Evolutionary conservation across 2,329 filamentous ascomycete genomes (phyloP).

Genomic region (Chrysosphaeria jannelii): DNA sequence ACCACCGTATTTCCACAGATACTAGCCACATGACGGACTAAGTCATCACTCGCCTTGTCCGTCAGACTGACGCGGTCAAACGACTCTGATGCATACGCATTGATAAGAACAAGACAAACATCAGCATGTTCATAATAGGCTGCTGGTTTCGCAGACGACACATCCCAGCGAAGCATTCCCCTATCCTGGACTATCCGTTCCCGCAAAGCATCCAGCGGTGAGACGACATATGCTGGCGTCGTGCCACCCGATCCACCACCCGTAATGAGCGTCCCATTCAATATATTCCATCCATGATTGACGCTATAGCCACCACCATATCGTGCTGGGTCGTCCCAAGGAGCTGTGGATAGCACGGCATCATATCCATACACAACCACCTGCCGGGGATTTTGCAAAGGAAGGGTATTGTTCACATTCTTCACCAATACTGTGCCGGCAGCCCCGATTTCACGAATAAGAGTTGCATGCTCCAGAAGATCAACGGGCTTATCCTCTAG

Average conservation of each 20-base stretch:
- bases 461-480: constrained; percentile 16
- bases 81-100: constrained; percentile 49
- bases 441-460: constrained; percentile 21
- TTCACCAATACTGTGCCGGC: constrained; percentile 26
- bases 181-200: constrained; percentile 17
- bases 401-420: constrained; percentile 30
- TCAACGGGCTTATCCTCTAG: constrained; percentile 17
- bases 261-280: constrained; percentile 19
- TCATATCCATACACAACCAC: constrained; percentile 31
- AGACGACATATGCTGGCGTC: constrained; percentile 13
- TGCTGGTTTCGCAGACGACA: constrained; percentile 13
- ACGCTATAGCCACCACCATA: constrained; percentile 10
- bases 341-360: constrained; percentile 17
- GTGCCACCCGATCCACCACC: constrained; percentile 21
- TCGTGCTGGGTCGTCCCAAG: constrained; percentile 17
- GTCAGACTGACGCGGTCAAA: constrained; percentile 34
- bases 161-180: constrained; percentile 26
- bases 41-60: constrained; percentile 33
- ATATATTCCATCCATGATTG: constrained; percentile 19
- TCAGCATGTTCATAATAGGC: constrained; percentile 15
- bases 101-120: constrained; percentile 34
- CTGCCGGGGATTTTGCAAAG: constrained; percentile 15
- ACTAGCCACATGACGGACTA: constrained; percentile 23
- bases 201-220: constrained; percentile 26
- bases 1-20: constrained; percentile 27